These are phyloP conservation scores for Tremella yokohamensis DNA, from an alignment of 768 basidiomycete genomes.

Conservation along the genomic window DNA sequence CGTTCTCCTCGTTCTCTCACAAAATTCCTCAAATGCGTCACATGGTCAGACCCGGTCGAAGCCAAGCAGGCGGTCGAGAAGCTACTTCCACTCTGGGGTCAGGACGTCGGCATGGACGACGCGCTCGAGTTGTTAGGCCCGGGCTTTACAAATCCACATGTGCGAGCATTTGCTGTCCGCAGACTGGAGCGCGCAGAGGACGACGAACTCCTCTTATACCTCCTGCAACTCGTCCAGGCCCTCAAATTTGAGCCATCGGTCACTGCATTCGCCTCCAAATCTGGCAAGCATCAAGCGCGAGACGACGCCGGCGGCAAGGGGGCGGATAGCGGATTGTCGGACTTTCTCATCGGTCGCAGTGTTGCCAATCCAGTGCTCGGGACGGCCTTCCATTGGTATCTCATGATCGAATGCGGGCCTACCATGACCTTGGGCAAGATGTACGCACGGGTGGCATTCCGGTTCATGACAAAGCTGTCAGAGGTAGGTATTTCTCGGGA, in stretches of 20 bases:
- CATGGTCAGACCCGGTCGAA: conserved; percentile 93
- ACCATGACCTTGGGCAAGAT: conserved; percentile 75
- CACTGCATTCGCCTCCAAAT: conserved; percentile 47
- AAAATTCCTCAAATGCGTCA: conserved; percentile 95
- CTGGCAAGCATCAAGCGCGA: conserved; percentile 15
- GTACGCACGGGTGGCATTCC: conserved; percentile 86
- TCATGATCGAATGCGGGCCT: conserved; percentile 89
- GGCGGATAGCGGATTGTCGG: conserved; percentile 86
- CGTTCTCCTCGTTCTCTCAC: conserved; percentile 69
- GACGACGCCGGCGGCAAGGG: conserved; percentile 60
- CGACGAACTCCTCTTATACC: conserved; percentile 86
- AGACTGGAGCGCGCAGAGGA: conserved; percentile 89
- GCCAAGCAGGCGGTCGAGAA: conserved; percentile 98
- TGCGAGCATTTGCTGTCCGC: conserved; percentile 87
- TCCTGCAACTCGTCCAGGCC: conserved; percentile 94
- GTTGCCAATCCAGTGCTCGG: conserved; percentile 79
- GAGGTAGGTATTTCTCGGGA: conserved; percentile 65
- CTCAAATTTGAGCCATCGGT: conserved; percentile 84
- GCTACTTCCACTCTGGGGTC: conserved; percentile 83
- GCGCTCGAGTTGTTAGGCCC: conserved; percentile 93
- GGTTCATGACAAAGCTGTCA: conserved; percentile 80
- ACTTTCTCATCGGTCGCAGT: conserved; percentile 82
- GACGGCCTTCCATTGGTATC: conserved; percentile 93
- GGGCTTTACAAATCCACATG: conserved; percentile 64
- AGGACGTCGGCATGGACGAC: conserved; percentile 93